phyloP scores from a whole-genome alignment of 768 basidiomycete species.

The Paxillus rubicundulus region DNA sequence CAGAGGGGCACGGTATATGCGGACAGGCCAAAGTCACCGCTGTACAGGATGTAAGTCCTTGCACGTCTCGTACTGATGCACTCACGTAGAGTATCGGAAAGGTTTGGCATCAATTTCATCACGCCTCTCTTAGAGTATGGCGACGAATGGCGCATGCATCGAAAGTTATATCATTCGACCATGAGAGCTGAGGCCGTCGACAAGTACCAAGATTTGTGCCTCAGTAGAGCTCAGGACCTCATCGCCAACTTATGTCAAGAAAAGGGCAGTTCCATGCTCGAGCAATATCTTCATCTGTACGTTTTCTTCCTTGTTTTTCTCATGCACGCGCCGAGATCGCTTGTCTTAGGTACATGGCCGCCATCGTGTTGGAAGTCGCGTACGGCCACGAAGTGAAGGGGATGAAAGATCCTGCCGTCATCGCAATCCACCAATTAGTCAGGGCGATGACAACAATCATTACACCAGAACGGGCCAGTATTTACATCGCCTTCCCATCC shows the following conservation, averaged over 20 bases:
- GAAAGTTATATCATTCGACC: conserved; percentile 12
- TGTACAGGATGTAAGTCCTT: neutral
- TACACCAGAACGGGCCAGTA: neutral
- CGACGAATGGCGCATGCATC: conserved; percentile 14
- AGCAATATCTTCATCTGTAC: conserved; percentile 2
- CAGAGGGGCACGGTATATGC: neutral
- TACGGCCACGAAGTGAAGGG: conserved; percentile 3
- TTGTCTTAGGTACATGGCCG: neutral
- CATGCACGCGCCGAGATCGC: too few species aligned
- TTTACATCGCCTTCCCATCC: conserved; percentile 5
- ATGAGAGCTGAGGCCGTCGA: conserved; percentile 4
- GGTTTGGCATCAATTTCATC: conserved; percentile 8
- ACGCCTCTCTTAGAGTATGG: conserved; percentile 13
- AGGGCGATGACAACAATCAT: neutral
- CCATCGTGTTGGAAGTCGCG: neutral
- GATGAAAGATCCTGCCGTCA: conserved; percentile 3
- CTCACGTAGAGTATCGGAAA: neutral
- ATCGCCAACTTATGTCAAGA: neutral
- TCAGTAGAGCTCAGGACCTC: neutral
- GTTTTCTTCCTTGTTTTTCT: neutral
- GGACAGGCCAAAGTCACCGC: neutral
- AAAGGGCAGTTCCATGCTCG: neutral
- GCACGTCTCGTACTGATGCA: neutral
- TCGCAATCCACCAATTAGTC: neutral
- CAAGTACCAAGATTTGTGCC: conserved; percentile 5